Evolutionary conservation across 1,284 basidiomycete species (phyloP).

Genomic region (Xerocomus nothofagi): DNA sequence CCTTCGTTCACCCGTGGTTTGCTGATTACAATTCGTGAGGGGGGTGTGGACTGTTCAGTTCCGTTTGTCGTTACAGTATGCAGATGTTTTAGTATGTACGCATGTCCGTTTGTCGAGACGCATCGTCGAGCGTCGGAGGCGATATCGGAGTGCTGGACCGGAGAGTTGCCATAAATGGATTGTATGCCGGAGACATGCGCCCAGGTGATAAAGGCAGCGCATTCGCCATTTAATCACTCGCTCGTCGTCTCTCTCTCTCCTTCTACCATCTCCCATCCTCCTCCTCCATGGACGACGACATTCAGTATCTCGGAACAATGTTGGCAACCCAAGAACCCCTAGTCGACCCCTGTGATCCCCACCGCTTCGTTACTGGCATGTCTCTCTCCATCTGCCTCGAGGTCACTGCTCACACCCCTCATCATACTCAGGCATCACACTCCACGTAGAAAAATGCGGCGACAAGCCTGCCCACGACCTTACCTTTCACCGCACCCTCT

Average conservation of each 20-base stretch:
- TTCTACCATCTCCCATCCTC: slow-evolving; percentile 13
- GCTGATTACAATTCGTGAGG: slow-evolving; percentile 45
- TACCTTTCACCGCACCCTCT: slow-evolving; percentile 29
- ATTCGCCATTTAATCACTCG: slow-evolving; percentile 36
- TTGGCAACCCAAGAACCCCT: slow-evolving; percentile 17
- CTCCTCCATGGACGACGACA: slow-evolving; percentile 35
- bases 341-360: slow-evolving; percentile 20
- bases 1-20: slow-evolving; percentile 83
- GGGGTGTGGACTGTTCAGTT: slow-evolving; percentile 1
- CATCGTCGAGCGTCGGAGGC: neutral
- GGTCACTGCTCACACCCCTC: slow-evolving; percentile 12
- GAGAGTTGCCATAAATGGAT: slow-evolving; percentile 27
- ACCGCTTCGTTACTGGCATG: slow-evolving; percentile 25
- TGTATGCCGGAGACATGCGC: slow-evolving; percentile 18
- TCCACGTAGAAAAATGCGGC: slow-evolving; percentile 34
- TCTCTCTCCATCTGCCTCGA: slow-evolving; percentile 10
- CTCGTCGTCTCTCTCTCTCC: slow-evolving; percentile 13
- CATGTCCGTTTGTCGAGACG: slow-evolving; percentile 7
- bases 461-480: slow-evolving; percentile 32
- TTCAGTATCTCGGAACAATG: slow-evolving; percentile 34
- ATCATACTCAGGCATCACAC: slow-evolving; percentile 25
- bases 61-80: slow-evolving; percentile 29
- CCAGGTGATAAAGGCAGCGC: slow-evolving; percentile 32
- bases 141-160: slow-evolving; percentile 14
- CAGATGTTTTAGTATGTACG: slow-evolving; percentile 26